A percentile compares a stretch with the other conserved stretches of the same genome.
Conservation (phyloP, 352 stramenopile species). For the Phytopythium litorale region DNA sequence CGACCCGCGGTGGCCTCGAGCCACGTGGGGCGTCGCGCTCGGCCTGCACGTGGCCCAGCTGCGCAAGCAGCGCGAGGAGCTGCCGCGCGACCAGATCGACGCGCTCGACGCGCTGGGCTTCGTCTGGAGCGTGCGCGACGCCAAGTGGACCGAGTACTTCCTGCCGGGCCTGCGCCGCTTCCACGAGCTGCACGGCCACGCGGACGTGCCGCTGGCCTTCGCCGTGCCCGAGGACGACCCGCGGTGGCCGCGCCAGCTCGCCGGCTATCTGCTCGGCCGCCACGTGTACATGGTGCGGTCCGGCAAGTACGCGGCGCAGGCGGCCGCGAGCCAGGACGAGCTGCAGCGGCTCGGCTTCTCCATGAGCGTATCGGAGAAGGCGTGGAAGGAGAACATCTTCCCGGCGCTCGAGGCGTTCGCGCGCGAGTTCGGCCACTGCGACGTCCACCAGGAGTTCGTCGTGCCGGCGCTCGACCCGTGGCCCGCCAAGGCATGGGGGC, state of each 20-base stretch:
- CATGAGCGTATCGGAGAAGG: conserved; percentile 51
- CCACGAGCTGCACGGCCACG: conserved; percentile 52
- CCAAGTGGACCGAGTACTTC: conserved; percentile 71
- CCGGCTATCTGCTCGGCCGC: conserved; percentile 54
- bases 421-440: conserved; percentile 81
- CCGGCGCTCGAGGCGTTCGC: conserved; percentile 84
- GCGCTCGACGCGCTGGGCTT: conserved; percentile 90
- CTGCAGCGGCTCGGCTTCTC: conserved; percentile 60
- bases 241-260: conserved; percentile 44
- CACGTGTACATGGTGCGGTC: conserved; percentile 69
- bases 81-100: conserved; percentile 58
- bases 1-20: conserved; percentile 62
- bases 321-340: conserved; percentile 27
- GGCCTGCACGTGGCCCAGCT: conserved; percentile 88
- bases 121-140: conserved; percentile 84
- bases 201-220: conserved; percentile 60
- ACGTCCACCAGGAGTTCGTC: conserved; percentile 91
- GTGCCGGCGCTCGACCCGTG: conserved; percentile 74
- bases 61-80: conserved; percentile 50
- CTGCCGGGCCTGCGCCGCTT: conserved; percentile 54
- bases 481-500: conserved; percentile 77
- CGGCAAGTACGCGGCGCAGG: conserved; percentile 49
- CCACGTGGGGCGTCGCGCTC: conserved; percentile 80
- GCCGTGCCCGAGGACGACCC: conserved; percentile 33
- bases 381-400: conserved; percentile 65